Base-by-base conservation (phyloP, 1,139 yeast species). In the Kodamaea fungicola region DNA sequence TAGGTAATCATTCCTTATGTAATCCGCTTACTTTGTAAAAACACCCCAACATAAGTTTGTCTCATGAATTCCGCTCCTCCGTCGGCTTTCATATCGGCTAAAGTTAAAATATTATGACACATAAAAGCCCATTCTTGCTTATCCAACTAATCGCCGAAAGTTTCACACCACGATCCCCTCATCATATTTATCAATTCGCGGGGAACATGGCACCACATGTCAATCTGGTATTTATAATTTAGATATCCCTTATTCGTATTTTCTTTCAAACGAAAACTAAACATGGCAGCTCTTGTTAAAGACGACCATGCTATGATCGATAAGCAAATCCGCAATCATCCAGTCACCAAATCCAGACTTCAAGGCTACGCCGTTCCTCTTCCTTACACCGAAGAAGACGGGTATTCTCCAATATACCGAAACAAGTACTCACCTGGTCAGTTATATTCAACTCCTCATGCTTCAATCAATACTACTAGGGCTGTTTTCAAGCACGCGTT, bases 401-500 rank as follows among this genome's bases (percentile, higher is more conserved):
- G 85, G 1, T 74, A 53, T 52, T 77, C 86, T 8, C 59, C 74
- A 2, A 50, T 78, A 30, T 83, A 75, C 55, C 62, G 88, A 50
- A 78, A 75, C 51, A 57, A 53, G 1, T 50, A 46, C 31, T 52
- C 67, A 4, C 61, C 60, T 2, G 67, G 73, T 13, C 46, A 53
- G 13, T 61, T 82, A 39, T 49, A 74, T 25, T 56, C 67, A 8
- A 42, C 38, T 5, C 67, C 75, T 16, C 82, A 80, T 46, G 78
- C 83, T 3, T 51, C 64, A 2, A 54, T 83, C 39, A 53, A 55
- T 31, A 81, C 88, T 2, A 59, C 71, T 26, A 67, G 73, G 47
- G 72, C 71, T 21, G 60, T 71, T 32, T 78, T 80, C 53, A 67
- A 69, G 38, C 59, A 65, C 32, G 50, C 78, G 0, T 68, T 58